Evolutionary conservation across 352 stramenopile species (phyloP).

Genomic region (Phytopythium litorale): DNA sequence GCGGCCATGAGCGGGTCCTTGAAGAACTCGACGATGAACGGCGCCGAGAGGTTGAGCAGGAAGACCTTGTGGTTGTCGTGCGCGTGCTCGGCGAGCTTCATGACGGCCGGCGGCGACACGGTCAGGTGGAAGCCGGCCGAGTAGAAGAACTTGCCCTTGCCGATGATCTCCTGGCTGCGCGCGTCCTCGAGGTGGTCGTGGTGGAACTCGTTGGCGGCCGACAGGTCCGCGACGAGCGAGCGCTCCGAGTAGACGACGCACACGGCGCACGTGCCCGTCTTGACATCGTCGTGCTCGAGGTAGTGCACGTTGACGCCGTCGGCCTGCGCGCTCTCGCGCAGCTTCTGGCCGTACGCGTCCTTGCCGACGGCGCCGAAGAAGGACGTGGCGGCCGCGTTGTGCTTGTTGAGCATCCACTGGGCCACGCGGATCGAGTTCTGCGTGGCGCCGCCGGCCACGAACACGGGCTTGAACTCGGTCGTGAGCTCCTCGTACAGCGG

Average conservation of each 20-base stretch:
- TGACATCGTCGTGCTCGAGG: slow-evolving; percentile 91
- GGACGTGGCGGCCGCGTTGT: slow-evolving; percentile 81
- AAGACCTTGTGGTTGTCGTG: slow-evolving; percentile 94
- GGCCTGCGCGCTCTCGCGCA: slow-evolving; percentile 90
- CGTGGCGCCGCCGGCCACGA: slow-evolving; percentile 97
- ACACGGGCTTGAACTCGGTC: slow-evolving; percentile 89
- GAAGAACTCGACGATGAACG: slow-evolving; percentile 99
- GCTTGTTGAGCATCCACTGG: slow-evolving; percentile 97
- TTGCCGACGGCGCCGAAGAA: slow-evolving; percentile 97
- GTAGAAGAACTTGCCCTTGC: slow-evolving; percentile 95
- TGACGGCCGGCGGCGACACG: slow-evolving; percentile 92
- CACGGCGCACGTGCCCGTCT: slow-evolving; percentile 98
- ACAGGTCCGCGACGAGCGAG: slow-evolving; percentile 96
- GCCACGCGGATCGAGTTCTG: slow-evolving; percentile 99
- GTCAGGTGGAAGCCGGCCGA: slow-evolving; percentile 98
- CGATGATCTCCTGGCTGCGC: slow-evolving; percentile 93
- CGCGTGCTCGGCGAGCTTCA: slow-evolving; percentile 92
- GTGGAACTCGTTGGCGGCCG: slow-evolving; percentile 98
- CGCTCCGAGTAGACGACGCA: slow-evolving; percentile 96
- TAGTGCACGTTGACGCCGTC: slow-evolving; percentile 98
- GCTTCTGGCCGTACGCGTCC: slow-evolving; percentile 91
- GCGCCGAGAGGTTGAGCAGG: slow-evolving; percentile 96
- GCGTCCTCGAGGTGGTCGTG: slow-evolving; percentile 80
- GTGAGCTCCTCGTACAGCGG: slow-evolving; percentile 96
- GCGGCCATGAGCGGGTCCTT: slow-evolving; percentile 93